A percentile compares a stretch with the other conserved stretches of the same genome.
phyloP scores from a whole-genome alignment of 495 filamentous ascomycete species.

The Achaetomiella virescens region DNA sequence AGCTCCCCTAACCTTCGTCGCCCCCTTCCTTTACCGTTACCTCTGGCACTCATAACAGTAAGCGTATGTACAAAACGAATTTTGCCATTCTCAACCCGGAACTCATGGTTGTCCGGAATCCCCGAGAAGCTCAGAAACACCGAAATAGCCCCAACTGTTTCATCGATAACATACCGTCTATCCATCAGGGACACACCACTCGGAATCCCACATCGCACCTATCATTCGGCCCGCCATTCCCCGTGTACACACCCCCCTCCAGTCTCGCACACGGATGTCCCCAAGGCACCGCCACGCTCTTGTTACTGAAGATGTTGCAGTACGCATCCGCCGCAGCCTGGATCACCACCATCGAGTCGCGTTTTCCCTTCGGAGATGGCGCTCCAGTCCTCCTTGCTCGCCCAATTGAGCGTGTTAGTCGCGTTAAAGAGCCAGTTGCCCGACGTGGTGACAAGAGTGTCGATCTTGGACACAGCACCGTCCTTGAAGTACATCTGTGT shows the following conservation, averaged over 20 bases:
- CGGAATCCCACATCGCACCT: constrained; percentile 37
- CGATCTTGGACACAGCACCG: constrained; percentile 31
- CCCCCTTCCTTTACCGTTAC: constrained; percentile 13
- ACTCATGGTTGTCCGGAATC: constrained; percentile 46
- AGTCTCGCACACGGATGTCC: constrained; percentile 42
- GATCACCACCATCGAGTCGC: constrained; percentile 40
- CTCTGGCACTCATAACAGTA: constrained; percentile 30
- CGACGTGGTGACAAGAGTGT: constrained; percentile 37
- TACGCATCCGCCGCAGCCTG: constrained; percentile 47
- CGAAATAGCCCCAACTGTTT: constrained; percentile 42
- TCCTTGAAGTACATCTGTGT: constrained; percentile 39
- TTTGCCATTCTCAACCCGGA: constrained; percentile 44
- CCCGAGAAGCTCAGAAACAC: constrained; percentile 40
- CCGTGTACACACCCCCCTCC: constrained; percentile 43
- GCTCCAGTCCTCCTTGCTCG: constrained; percentile 38
- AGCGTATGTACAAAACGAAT: constrained; percentile 44
- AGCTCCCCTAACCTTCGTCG: neutral
- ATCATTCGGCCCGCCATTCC: constrained; percentile 29
- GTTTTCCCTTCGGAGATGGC: constrained; percentile 38
- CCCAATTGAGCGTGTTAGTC: constrained; percentile 42
- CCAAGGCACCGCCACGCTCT: constrained; percentile 44
- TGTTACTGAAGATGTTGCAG: constrained; percentile 41
- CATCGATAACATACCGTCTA: constrained; percentile 48
- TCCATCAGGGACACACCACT: constrained; percentile 34
- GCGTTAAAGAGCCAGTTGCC: constrained; percentile 49